Conservation (phyloP, 1,284 basidiomycete genomes). For the Schizophyllum amplum region DNA sequence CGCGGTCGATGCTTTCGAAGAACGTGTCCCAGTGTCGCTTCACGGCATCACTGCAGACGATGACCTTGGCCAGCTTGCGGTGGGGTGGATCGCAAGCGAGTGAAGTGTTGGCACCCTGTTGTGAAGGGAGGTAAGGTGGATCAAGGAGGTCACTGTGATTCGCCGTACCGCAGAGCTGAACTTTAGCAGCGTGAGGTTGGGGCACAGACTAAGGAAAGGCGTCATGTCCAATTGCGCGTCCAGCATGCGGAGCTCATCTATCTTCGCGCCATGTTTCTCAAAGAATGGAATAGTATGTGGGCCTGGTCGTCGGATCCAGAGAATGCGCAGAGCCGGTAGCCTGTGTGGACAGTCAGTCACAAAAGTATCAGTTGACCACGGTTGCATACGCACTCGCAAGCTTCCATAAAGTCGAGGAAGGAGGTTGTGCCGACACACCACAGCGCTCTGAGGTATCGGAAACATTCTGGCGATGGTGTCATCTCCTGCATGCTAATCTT, state of each 20-base stretch:
- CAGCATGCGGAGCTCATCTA: not conserved
- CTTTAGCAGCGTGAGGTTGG: not conserved
- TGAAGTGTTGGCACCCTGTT: not conserved
- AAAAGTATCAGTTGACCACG: not conserved
- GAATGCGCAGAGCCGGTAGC: not conserved
- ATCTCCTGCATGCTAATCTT: not conserved
- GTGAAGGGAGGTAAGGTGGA: not conserved
- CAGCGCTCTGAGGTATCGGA: not conserved
- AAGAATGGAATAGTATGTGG: not conserved
- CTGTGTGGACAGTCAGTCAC: not conserved
- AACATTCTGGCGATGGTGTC: not conserved
- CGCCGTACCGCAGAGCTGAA: not conserved
- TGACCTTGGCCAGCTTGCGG: not conserved
- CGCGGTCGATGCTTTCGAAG: not conserved
- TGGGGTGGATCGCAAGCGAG: not conserved
- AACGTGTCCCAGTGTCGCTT: not conserved
- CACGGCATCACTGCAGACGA: not conserved
- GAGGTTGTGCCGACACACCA: not conserved
- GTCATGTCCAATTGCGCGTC: not conserved
- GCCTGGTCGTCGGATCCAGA: not conserved
- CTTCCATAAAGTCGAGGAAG: not conserved
- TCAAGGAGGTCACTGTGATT: not conserved
- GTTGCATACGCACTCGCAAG: not conserved
- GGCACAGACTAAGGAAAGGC: not conserved
- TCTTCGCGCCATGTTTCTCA: not conserved